A percentile compares a stretch with the other conserved stretches of the same genome.
Conservation (phyloP, 306 rosid genomes). For the Sindora glabra region DNA sequence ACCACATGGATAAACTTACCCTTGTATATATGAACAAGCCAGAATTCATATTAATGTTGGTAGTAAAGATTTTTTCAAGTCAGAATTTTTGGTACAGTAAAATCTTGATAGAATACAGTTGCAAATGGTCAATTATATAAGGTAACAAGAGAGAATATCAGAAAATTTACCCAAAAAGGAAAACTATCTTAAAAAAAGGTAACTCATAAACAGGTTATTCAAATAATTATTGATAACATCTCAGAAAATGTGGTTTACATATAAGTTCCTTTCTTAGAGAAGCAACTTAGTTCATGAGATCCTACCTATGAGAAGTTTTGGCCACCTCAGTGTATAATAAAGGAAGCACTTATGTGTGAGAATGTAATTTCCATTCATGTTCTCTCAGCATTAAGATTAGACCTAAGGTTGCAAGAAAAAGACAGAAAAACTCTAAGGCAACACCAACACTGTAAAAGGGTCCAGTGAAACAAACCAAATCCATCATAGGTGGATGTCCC, state of each 20-base stretch:
- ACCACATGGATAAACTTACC: too few relatives aligned
- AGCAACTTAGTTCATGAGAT: not conserved
- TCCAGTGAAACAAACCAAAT: constrained; percentile 62
- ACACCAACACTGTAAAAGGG: constrained; percentile 11
- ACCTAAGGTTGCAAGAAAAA: not conserved
- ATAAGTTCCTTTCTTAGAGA: not conserved
- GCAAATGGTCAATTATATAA: not conserved
- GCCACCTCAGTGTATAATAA: not conserved
- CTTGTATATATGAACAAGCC: not conserved
- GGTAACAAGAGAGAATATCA: not conserved
- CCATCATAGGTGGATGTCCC: constrained; percentile 99
- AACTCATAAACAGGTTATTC: not conserved
- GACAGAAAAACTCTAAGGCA: not conserved
- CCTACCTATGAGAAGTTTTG: constrained; percentile 5
- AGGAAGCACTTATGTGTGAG: constrained; percentile 1
- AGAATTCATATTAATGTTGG: not conserved
- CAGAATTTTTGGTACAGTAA: not conserved
- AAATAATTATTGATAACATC: not conserved
- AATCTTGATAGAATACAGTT: not conserved
- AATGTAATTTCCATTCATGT: constrained; percentile 7
- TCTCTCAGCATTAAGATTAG: constrained; percentile 1
- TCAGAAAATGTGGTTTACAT: not conserved
- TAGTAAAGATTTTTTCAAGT: not conserved
- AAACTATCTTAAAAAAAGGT: not conserved
- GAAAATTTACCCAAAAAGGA: not conserved